phyloP scores from a whole-genome alignment of 768 basidiomycete species.

The Suillus weaverae region DNA sequence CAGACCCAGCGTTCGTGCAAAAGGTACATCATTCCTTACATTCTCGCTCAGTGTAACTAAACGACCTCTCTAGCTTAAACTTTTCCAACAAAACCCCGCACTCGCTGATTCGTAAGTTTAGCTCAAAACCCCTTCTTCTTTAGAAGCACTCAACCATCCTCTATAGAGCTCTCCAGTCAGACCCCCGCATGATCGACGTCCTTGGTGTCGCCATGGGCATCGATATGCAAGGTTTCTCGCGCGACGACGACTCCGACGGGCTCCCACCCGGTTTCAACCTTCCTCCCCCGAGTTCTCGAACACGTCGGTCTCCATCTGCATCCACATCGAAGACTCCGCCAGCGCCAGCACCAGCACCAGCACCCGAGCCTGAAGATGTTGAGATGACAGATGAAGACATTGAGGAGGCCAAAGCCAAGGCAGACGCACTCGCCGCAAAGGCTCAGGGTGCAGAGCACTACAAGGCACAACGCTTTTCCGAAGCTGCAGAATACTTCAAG shows the following conservation, averaged over 20 bases:
- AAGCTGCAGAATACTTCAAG: constrained; percentile 72
- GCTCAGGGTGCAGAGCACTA: constrained; percentile 77
- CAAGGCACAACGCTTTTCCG: constrained; percentile 80
- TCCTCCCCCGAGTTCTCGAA: constrained; percentile 28
- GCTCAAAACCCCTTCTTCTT: not conserved
- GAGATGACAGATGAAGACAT: constrained; percentile 66
- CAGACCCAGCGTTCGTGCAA: constrained; percentile 80
- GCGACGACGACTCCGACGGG: constrained; percentile 84
- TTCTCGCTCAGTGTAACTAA: not conserved
- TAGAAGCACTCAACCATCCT: not conserved
- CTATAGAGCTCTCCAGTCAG: constrained; percentile 54
- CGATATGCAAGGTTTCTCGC: constrained; percentile 83
- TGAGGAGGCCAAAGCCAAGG: constrained; percentile 73
- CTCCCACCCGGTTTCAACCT: constrained; percentile 58
- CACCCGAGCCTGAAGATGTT: constrained; percentile 49
- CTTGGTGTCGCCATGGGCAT: constrained; percentile 92
- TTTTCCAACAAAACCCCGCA: constrained; percentile 67
- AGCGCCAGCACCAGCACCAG: constrained; percentile 32
- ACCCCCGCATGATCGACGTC: constrained; percentile 93
- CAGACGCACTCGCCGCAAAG: constrained; percentile 79
- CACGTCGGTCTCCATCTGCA: constrained; percentile 35
- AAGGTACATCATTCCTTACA: constrained; percentile 41
- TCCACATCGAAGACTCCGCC: constrained; percentile 45
- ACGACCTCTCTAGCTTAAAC: constrained; percentile 46
- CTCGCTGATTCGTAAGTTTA: constrained; percentile 55